Percentiles rank a stretch among this genome's conserved stretches.
These are phyloP conservation scores for Globisporangium cystogenes DNA, from an alignment of 352 stramenopile species.

Conservation along the genomic window DNA sequence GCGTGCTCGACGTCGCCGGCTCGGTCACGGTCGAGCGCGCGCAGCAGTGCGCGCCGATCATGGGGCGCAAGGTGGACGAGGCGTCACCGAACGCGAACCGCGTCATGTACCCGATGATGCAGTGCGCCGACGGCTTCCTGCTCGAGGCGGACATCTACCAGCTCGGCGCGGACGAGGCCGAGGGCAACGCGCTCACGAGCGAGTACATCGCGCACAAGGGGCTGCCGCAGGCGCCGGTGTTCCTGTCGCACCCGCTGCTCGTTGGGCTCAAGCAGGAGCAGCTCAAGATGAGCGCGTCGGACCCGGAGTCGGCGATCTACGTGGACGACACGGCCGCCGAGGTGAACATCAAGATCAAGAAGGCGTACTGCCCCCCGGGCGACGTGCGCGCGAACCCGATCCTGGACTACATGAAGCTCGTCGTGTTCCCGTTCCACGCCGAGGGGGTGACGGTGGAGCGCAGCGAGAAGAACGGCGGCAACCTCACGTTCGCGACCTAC, in stretches of 20 bases:
- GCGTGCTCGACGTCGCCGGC: slow-evolving; percentile 90
- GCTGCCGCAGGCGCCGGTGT: slow-evolving; percentile 73
- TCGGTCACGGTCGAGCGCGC: slow-evolving; percentile 90
- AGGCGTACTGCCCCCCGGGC: slow-evolving; percentile 95
- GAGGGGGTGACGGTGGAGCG: slow-evolving; percentile 71
- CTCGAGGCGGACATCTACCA: slow-evolving; percentile 99
- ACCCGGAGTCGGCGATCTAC: slow-evolving; percentile 97
- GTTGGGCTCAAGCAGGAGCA: slow-evolving; percentile 98
- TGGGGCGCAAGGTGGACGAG: slow-evolving; percentile 90
- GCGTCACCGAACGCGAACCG: slow-evolving; percentile 89
- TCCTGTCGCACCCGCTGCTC: slow-evolving; percentile 97
- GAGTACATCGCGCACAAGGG: slow-evolving; percentile 96
- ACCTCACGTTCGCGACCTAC: slow-evolving; percentile 88
- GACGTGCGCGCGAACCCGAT: slow-evolving; percentile 91
- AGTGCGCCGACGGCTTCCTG: slow-evolving; percentile 99
- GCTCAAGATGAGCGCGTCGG: slow-evolving; percentile 99
- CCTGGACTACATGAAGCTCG: slow-evolving; percentile 95
- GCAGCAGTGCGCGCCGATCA: slow-evolving; percentile 98
- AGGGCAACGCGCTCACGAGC: slow-evolving; percentile 93
- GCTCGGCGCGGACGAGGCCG: slow-evolving; percentile 96
- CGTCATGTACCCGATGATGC: slow-evolving; percentile 97
- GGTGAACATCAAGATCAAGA: slow-evolving; percentile 98
- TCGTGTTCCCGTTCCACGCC: slow-evolving; percentile 89
- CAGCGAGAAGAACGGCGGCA: slow-evolving; percentile 81
- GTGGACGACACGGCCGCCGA: slow-evolving; percentile 95